phyloP scores from a whole-genome alignment of 805 yeast genomes.

The Blastobotrys mokoenaii region DNA sequence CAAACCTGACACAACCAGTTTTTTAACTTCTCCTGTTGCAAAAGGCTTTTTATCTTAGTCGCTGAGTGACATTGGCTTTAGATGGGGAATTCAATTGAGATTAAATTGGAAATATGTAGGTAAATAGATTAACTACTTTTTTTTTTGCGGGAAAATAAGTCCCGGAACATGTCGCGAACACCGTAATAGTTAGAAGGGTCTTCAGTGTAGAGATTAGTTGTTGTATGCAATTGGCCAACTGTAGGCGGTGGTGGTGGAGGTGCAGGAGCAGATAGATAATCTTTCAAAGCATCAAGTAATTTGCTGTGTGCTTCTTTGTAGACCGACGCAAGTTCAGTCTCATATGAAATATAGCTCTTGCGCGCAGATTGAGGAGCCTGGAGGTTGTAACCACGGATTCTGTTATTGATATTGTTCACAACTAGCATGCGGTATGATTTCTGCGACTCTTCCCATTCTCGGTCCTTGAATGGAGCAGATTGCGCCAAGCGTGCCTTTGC shows the following conservation, averaged over 20 bases:
- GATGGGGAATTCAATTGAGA: no score
- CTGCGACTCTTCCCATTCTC: slow-evolving; percentile 32
- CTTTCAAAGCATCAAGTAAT: slow-evolving; percentile 10
- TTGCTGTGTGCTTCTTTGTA: slow-evolving; percentile 29
- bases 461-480: slow-evolving; percentile 3
- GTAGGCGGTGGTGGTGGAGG: slow-evolving; percentile 1
- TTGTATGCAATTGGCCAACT: slow-evolving; percentile 1
- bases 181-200: slow-evolving; percentile 25
- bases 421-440: slow-evolving; percentile 27
- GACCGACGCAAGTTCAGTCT: slow-evolving; percentile 36
- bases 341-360: slow-evolving; percentile 40
- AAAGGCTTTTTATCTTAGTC: no score
- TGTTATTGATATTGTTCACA: slow-evolving; percentile 38
- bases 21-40: no score
- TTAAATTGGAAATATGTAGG: no score
- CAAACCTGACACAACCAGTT: no score
- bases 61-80: no score
- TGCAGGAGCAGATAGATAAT: slow-evolving; percentile 1
- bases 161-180: slow-evolving; percentile 18
- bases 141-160: slow-evolving; percentile 9
- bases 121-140: no score
- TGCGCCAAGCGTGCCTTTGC: slow-evolving; percentile 8
- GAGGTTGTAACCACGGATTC: slow-evolving; percentile 48
- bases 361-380: slow-evolving; percentile 59
- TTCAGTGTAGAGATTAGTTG: slow-evolving; percentile 15